Evolutionary conservation across 148 eudicot species (phyloP).

Genomic region (Arbutus unedo): DNA sequence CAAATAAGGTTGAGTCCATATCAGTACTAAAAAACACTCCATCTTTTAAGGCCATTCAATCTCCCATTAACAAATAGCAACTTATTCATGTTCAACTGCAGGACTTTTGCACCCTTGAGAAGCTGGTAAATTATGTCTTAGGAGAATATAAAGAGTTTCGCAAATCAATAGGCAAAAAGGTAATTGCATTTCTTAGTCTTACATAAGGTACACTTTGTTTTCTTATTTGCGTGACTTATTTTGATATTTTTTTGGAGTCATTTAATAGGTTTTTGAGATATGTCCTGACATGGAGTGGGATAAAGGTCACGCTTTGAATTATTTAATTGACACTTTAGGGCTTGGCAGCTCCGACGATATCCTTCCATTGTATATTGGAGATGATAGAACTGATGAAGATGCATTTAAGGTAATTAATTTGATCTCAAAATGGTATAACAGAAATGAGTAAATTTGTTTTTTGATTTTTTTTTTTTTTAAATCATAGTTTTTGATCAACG

Average conservation of each 20-base stretch:
- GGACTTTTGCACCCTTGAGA: conserved; percentile 41
- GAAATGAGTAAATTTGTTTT: background rate
- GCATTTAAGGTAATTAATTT: conserved; percentile 54
- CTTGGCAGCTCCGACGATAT: conserved; percentile 39
- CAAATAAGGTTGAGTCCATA: background rate
- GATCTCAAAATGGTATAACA: background rate
- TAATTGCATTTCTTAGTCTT: conserved; percentile 7
- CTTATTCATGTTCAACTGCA: conserved; percentile 17
- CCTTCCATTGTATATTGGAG: conserved; percentile 64
- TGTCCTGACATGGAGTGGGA: conserved; percentile 66
- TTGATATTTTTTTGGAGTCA: background rate
- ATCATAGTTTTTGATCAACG: background rate
- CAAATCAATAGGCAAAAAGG: conserved; percentile 51
- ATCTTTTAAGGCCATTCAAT: background rate
- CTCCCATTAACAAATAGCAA: background rate
- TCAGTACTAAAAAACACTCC: background rate
- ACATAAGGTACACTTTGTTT: background rate
- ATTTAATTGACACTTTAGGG: conserved; percentile 52
- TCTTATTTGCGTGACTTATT: background rate
- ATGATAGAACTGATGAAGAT: conserved; percentile 72
- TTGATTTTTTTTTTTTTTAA: background rate
- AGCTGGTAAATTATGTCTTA: conserved; percentile 30
- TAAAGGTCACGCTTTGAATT: conserved; percentile 66
- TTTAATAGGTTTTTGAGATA: conserved; percentile 54
- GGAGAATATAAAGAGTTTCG: conserved; percentile 41